Evolutionary conservation across 108 stramenopile species (phyloP), one percentile per base, ranked within the genome.

Genomic region (Chaetoceros tenuissimus): DNA sequence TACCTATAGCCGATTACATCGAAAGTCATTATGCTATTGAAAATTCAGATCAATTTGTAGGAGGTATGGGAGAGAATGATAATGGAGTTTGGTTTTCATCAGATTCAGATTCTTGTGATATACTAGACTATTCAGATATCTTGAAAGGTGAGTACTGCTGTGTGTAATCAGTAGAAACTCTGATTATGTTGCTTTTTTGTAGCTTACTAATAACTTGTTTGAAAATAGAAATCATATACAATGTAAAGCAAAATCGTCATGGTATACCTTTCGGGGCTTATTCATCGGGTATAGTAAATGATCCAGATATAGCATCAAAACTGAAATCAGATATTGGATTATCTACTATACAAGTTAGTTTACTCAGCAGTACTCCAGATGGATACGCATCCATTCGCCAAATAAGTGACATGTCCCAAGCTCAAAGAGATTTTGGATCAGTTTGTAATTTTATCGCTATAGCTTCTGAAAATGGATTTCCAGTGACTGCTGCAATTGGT

Each of bases 61-160:
- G 72, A 28, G 72, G 72, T 17, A 73, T 73, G 72, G 72, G 72
- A 20, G 72, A 73, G 50, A 31, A 44, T 47, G 72, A 73, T 47
- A 53, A 48, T 18, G 72, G 72, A 46, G 72, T 73, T 0, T 66
- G 61, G 60, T 56, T 73, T 31, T 31, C 51, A 0, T 31, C 58
- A 3, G 19, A 10, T 40, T 10, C 8, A 10, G n/a, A n/a, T n/a
- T 10, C 34, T 40, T 13, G 5, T 40, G 34, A 40, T 40, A 40
- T 13, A 10, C 34, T 40, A 13, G 34, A 40, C 34, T 40, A 40
- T 40, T 40, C 8, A 13, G 34, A 40, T 40, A 13, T 10, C 13
- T 10, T 40, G 8, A 40, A 40, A 13, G 34, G 34, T 40, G 13
- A 40, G 34, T 40, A 40, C 34, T 40, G 13, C 34, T 10, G 8